phyloP scores from a whole-genome alignment of 2,329 filamentous ascomycete genomes.

The Xylariaceae sp. region DNA sequence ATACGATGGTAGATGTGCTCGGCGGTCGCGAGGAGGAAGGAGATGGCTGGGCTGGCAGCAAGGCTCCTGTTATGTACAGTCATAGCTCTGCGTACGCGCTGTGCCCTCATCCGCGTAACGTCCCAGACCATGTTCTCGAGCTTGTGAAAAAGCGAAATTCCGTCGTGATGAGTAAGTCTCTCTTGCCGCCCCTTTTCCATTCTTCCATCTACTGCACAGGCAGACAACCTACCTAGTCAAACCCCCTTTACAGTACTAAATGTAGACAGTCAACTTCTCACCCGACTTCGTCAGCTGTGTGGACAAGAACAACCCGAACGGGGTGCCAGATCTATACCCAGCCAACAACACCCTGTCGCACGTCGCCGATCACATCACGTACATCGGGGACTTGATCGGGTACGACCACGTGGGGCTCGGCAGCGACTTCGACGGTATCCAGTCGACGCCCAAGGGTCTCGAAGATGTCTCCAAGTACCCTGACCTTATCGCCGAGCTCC shows the following conservation, averaged over 20 bases:
- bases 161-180: constrained; percentile 72
- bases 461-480: constrained; percentile 89
- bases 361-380: constrained; percentile 78
- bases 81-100: constrained; percentile 83
- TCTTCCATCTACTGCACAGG: not conserved
- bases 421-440: constrained; percentile 87
- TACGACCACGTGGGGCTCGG: constrained; percentile 89
- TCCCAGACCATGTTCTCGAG: constrained; percentile 81
- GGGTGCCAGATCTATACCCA: constrained; percentile 71
- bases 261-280: constrained; percentile 72
- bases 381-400: constrained; percentile 84
- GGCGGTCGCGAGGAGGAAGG: constrained; percentile 53
- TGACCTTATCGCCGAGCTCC: constrained; percentile 75
- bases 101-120: constrained; percentile 89
- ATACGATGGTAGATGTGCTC: constrained; percentile 87
- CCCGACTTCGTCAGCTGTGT: constrained; percentile 84
- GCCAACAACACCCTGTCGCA: constrained; percentile 76
- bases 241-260: not conserved
- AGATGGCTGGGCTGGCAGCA: constrained; percentile 70
- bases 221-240: not conserved
- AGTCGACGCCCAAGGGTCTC: constrained; percentile 70
- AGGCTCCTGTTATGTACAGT: constrained; percentile 85
- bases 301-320: constrained; percentile 62
- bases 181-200: not conserved
- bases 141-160: constrained; percentile 76